Evolutionary conservation across 371 early-diverging fungal species (phyloP).

Genomic region (Funneliformis caledonium): DNA sequence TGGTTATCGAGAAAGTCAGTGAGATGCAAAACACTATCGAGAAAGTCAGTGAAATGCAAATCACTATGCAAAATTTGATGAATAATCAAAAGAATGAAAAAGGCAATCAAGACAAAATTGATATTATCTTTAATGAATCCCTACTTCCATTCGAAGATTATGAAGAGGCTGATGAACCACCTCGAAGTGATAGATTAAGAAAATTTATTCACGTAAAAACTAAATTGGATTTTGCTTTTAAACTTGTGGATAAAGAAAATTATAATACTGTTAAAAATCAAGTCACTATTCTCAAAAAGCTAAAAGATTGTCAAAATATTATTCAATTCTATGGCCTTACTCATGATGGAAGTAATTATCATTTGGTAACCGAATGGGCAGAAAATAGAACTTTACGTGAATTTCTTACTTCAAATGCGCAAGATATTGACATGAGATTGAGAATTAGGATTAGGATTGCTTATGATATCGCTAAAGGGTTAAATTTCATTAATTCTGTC

Average conservation of each 20-base stretch:
- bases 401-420: background rate
- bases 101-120: background rate
- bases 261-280: background rate
- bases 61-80: background rate
- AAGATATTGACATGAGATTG: background rate
- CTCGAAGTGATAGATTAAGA: background rate
- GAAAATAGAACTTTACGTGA: constrained; percentile 10
- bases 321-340: constrained; percentile 29
- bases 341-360: background rate
- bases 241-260: background rate
- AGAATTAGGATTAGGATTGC: constrained; percentile 7
- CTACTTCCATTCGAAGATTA: background rate
- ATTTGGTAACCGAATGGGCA: constrained; percentile 29
- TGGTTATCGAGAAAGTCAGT: background rate
- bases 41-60: background rate
- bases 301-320: constrained; percentile 19
- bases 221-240: background rate
- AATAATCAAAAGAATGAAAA: background rate
- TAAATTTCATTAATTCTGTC: constrained; percentile 21
- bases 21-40: background rate
- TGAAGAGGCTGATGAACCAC: background rate
- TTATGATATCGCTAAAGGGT: constrained; percentile 30
- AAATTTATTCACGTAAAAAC: background rate
- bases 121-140: background rate
- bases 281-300: constrained; percentile 17